Conservation (phyloP, 495 filamentous ascomycete species). For the Evansstolkia leycettana region DNA sequence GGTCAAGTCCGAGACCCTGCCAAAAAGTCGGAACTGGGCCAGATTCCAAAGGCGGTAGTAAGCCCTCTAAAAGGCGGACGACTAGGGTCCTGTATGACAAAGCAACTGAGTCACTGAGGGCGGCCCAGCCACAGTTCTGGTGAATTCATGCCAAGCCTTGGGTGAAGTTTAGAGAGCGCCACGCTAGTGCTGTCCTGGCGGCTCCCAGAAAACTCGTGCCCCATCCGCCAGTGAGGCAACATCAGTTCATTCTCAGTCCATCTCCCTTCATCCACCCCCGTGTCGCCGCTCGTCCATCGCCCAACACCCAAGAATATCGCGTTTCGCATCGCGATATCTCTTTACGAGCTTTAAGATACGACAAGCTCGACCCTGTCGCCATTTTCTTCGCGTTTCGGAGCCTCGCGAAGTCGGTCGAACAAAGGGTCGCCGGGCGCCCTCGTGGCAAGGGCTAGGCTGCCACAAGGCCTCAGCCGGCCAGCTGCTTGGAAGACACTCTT, state of each 20-base stretch:
- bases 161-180: constrained; percentile 11
- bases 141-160: constrained; percentile 4
- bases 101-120: too few species aligned
- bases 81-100: too few species aligned
- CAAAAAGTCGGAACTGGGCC: neutral
- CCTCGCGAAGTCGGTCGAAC: constrained; percentile 27
- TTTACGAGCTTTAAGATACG: constrained; percentile 13
- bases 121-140: constrained; percentile 3
- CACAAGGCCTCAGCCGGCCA: constrained; percentile 38
- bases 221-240: constrained; percentile 30
- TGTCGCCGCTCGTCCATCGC: constrained; percentile 19
- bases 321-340: constrained; percentile 31
- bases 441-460: constrained; percentile 43
- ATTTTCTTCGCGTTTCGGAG: constrained; percentile 17
- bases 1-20: constrained; percentile 2
- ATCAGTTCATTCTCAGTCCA: constrained; percentile 13
- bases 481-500: constrained; percentile 26
- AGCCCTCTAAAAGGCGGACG: neutral
- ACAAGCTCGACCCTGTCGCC: constrained; percentile 13
- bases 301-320: constrained; percentile 27
- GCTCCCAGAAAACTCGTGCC: constrained; percentile 34
- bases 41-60: neutral
- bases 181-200: constrained; percentile 18
- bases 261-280: constrained; percentile 32
- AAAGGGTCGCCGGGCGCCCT: constrained; percentile 39